Conservation (phyloP, 176 grass and related monocot genomes). For the Carex cristatella region DNA sequence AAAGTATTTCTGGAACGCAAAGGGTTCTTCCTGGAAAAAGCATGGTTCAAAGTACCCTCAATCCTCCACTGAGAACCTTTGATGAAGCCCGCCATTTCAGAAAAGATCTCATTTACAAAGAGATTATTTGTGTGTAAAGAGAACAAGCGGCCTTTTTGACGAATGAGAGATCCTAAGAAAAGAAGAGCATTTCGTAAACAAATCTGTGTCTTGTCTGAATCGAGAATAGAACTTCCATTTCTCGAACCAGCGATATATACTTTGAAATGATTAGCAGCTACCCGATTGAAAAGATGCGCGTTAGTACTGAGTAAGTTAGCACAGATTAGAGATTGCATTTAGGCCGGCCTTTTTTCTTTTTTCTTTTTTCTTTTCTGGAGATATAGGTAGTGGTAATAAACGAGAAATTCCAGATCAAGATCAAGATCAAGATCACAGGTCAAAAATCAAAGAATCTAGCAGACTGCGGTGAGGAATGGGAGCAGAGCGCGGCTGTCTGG, state of each 20-base stretch:
- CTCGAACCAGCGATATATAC: slow-evolving; percentile 26
- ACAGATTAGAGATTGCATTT: too few species aligned
- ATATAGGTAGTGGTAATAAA: too few species aligned
- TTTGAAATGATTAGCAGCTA: slow-evolving; percentile 33
- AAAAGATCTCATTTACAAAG: background rate
- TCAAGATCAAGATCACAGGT: too few species aligned
- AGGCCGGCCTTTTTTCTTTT: too few species aligned
- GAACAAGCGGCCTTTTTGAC: background rate
- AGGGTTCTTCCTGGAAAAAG: background rate
- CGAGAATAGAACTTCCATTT: slow-evolving; percentile 31
- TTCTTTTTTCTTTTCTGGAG: too few species aligned
- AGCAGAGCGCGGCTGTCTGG: too few species aligned
- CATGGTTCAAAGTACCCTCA: background rate
- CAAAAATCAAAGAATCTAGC: too few species aligned
- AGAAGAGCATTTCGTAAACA: slow-evolving; percentile 24
- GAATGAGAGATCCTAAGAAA: slow-evolving; percentile 29
- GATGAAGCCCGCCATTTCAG: background rate
- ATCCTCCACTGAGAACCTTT: slow-evolving; percentile 1
- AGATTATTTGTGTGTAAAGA: slow-evolving; percentile 11
- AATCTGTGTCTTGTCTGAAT: slow-evolving; percentile 40
- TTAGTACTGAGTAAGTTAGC: background rate
- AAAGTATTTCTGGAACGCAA: background rate
- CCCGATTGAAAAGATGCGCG: slow-evolving; percentile 16
- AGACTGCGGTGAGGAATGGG: too few species aligned
- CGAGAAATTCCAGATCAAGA: too few species aligned